Conservation (phyloP, 73 alveolate genomes). For the Uronychia binucleata region DNA sequence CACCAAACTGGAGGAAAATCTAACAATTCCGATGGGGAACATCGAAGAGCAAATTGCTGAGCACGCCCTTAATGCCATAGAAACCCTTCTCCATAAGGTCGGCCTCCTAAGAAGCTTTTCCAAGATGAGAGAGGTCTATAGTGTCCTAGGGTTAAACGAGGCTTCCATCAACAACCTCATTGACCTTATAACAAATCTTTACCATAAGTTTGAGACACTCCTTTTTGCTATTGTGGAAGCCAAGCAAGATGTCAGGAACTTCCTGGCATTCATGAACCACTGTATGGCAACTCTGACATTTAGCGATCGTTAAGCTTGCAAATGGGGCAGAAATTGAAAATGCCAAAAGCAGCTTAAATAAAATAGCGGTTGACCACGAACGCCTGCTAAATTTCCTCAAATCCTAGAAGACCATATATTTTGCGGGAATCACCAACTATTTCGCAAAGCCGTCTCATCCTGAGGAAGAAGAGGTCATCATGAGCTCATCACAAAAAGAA, state of each 20-base stretch:
- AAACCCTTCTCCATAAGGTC: not conserved
- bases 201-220: not conserved
- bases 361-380: not conserved
- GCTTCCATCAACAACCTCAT: not conserved
- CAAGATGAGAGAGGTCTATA: not conserved
- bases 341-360: not conserved
- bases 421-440: not conserved
- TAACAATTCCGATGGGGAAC: not conserved
- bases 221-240: not conserved
- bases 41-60: not conserved
- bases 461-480: not conserved
- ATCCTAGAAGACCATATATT: not conserved
- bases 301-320: not conserved
- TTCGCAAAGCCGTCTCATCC: not conserved
- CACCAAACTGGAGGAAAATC: not conserved
- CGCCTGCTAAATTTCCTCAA: not conserved
- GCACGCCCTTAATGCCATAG: not conserved
- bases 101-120: not conserved
- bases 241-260: not conserved
- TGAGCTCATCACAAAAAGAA: no score
- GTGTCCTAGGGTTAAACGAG: not conserved
- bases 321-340: not conserved
- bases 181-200: not conserved
- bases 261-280: constrained; percentile 1
- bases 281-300: no score